Base-by-base conservation (phyloP, 192 early-diverging fungal species). In the Coemansia sp. region DNA sequence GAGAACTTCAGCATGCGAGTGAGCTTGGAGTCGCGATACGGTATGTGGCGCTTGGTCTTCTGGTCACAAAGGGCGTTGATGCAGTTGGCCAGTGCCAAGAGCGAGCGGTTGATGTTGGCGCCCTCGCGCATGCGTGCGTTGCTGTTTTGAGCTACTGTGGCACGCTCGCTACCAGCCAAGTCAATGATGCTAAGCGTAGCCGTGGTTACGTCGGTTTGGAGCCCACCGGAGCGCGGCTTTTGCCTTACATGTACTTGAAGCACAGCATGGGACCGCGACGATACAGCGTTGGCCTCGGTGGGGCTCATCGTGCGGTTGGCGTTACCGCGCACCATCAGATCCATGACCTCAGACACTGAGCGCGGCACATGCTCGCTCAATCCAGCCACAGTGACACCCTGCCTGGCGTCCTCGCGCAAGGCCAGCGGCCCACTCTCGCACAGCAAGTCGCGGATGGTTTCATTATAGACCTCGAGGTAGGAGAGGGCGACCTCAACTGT, bases 401-500 rank as follows among this genome's bases (percentile, higher is more conserved):
- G 77, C 16, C 70, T 50, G 8, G 87, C 85, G 64, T 94, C 94
- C 64, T 95, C 93, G 39, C 91, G 84, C 48, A 95, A 69, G 21
- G 91, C 88, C 70, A 95, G 66, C 5, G 76, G 56, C 12, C 52
- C 52, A 20, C 85, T 85, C 0, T 80, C 74, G 45, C 61, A 71
- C 66, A 92, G 72, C 45, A 99, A 70, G 68, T 99, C 97, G 10
- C 89, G 86, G 50, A 99, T 91, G 2, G 84, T 91, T 73, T 97
- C 95, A 66, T 97, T 97, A 79, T 99, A 99, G 31, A 99, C 96
- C 68, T 99, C 97, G 66, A 98, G 64, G 71, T 98, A 99, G 20
- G 92, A 93, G 20, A 98, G 78, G 41, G 79, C 47, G 0, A 79
- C 73, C 16, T 92, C 91, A 13, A 88, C 61, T 23, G 86, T 78